Evolutionary conservation across 208 protist species (phyloP).

Genomic region (Leishmania major): DNA sequence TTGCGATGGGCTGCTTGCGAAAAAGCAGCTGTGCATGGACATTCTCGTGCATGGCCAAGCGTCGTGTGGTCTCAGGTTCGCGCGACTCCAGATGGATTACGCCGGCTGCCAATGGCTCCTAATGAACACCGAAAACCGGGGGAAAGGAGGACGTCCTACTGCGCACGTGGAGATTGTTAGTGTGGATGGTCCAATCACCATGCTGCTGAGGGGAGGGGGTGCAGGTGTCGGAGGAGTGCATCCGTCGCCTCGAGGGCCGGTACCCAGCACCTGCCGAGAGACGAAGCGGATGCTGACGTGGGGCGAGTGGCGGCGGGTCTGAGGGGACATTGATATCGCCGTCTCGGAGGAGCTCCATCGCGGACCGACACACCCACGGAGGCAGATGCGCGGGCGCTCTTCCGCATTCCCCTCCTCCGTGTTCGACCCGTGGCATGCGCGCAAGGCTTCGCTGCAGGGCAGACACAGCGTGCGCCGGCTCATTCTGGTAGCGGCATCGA

Average conservation of each 20-base stretch:
- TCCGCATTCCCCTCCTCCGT: no score
- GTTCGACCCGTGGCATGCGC: no score
- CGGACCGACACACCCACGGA: no score
- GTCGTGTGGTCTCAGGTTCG: neutral
- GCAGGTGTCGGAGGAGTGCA: neutral
- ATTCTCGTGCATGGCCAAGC: neutral
- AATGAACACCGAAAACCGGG: neutral
- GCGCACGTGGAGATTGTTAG: neutral
- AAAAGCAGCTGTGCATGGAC: neutral
- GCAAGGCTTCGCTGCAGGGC: no score
- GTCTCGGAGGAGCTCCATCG: no score
- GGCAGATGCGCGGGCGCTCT: no score
- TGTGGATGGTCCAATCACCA: neutral
- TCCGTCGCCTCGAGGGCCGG: neutral
- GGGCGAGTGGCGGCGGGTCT: no score
- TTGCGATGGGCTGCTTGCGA: neutral
- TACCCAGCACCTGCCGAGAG: no score
- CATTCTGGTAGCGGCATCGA: no score
- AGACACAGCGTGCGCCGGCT: no score
- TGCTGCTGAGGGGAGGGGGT: neutral
- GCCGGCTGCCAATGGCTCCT: neutral
- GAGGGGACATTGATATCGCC: no score
- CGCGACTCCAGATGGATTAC: neutral
- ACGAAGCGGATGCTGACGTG: no score
- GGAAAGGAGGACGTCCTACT: neutral